These are phyloP conservation scores for Colletotrichum filicis DNA, from an alignment of 2,329 filamentous ascomycete species.

Conservation along the genomic window DNA sequence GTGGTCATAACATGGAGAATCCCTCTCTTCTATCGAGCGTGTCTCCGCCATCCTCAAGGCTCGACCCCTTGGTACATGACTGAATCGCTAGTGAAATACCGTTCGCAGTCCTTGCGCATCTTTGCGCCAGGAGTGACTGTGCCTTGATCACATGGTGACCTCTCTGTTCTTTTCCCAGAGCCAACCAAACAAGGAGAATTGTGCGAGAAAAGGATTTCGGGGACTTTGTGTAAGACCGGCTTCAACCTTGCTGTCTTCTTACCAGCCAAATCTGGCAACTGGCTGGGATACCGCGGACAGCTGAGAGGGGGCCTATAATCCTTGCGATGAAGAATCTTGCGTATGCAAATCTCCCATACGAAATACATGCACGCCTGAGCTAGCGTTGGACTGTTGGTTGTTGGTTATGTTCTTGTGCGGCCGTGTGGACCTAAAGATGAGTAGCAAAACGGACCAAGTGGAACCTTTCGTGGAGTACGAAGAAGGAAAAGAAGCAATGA, in stretches of 20 bases:
- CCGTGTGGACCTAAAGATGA: slow-evolving; percentile 16
- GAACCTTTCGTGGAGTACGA: slow-evolving; percentile 16
- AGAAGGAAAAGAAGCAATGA: not conserved
- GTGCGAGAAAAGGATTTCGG: not conserved
- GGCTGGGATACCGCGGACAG: not conserved
- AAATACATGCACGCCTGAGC: not conserved
- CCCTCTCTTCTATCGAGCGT: not conserved
- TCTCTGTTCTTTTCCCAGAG: not conserved
- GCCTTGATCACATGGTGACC: slow-evolving; percentile 5
- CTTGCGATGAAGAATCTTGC: not conserved
- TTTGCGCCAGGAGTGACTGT: slow-evolving; percentile 1
- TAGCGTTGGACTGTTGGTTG: not conserved
- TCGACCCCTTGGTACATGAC: not conserved
- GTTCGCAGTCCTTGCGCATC: not conserved
- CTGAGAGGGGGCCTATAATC: not conserved
- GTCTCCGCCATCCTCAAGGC: not conserved
- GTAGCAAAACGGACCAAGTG: slow-evolving; percentile 19
- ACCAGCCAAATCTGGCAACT: slow-evolving; percentile 4
- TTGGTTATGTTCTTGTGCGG: slow-evolving; percentile 5
- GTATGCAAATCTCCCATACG: slow-evolving; percentile 21
- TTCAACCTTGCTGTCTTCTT: not conserved
- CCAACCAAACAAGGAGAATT: not conserved
- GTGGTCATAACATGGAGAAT: slow-evolving; percentile 5
- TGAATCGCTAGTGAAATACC: slow-evolving; percentile 10
- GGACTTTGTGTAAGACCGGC: not conserved